Conservation (phyloP, 495 filamentous ascomycete species). For the Penicillium angulare region DNA sequence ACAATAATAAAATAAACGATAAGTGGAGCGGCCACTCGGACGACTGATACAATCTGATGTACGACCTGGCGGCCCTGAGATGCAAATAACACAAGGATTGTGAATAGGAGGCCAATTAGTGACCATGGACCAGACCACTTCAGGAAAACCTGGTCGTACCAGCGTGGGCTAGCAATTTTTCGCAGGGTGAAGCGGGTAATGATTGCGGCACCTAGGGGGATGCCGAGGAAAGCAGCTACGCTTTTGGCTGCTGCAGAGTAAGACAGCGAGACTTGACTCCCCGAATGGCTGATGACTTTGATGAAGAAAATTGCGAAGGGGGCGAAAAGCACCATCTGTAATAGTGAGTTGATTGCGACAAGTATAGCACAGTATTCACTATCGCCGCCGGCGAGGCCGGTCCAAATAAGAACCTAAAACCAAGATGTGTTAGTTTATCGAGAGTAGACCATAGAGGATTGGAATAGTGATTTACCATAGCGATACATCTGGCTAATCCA, state of each 20-base stretch:
- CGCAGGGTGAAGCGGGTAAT: conserved; percentile 67
- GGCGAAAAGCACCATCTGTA: conserved; percentile 86
- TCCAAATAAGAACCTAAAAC: conserved; percentile 74
- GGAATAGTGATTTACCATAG: conserved; percentile 58
- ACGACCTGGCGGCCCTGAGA: conserved; percentile 78
- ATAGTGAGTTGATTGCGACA: conserved; percentile 80
- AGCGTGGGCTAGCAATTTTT: conserved; percentile 46
- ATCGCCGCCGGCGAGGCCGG: conserved; percentile 72
- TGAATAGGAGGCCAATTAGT: conserved; percentile 80
- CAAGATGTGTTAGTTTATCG: background rate
- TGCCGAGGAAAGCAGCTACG: conserved; percentile 83
- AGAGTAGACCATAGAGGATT: background rate
- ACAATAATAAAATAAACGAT: conserved; percentile 76
- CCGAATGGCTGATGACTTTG: conserved; percentile 54
- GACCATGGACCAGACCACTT: conserved; percentile 69
- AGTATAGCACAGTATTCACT: conserved; percentile 86
- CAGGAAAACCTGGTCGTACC: conserved; percentile 71
- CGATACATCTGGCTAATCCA: conserved; percentile 75
- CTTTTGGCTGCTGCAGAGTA: conserved; percentile 74
- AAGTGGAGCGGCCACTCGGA: conserved; percentile 76
- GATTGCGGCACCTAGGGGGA: conserved; percentile 77
- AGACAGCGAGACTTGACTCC: conserved; percentile 44
- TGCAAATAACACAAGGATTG: conserved; percentile 82
- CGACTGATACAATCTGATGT: conserved; percentile 77
- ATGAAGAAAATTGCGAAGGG: conserved; percentile 80